Conservation (phyloP, 2,329 filamentous ascomycete genomes). For the Exutisphaerella laricina region DNA sequence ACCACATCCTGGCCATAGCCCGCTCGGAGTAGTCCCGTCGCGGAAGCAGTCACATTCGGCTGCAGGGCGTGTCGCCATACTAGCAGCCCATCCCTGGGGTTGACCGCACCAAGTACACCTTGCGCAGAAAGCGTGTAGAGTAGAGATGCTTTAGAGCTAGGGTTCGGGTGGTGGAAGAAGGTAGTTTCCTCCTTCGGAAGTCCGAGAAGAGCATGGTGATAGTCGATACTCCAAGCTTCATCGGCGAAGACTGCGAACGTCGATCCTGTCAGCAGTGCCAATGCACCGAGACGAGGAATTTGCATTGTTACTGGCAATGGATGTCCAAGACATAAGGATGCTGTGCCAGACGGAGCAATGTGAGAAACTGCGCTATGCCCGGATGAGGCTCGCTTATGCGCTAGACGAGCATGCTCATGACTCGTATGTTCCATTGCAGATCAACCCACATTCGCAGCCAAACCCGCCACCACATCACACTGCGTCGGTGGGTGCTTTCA, state of each 20-base stretch:
- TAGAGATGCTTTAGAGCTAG: slow-evolving; percentile 76
- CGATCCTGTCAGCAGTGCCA: slow-evolving; percentile 44
- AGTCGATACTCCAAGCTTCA: slow-evolving; percentile 87
- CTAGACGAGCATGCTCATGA: no score
- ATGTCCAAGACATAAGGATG: no score
- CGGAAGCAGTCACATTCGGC: slow-evolving; percentile 30
- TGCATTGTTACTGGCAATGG: no score
- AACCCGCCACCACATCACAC: no score
- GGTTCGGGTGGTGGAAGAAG: slow-evolving; percentile 86
- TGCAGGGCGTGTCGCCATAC: slow-evolving; percentile 79
- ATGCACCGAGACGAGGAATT: slow-evolving; percentile 24
- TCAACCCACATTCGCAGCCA: no score
- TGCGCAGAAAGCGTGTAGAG: slow-evolving; percentile 88
- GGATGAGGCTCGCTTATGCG: no score
- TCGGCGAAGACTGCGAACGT: slow-evolving; percentile 73
- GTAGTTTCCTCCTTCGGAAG: slow-evolving; percentile 75
- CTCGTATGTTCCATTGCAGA: no score
- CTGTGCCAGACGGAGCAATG: no score
- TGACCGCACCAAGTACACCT: slow-evolving; percentile 77
- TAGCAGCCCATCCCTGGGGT: slow-evolving; percentile 75
- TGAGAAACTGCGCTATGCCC: background rate
- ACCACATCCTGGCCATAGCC: slow-evolving; percentile 74
- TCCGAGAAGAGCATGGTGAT: slow-evolving; percentile 84
- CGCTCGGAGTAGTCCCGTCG: slow-evolving; percentile 55
- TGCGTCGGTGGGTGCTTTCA: no score